Percentiles rank a stretch among this genome's conserved stretches.
Evolutionary conservation across 2,329 filamentous ascomycete genomes (phyloP).

Genomic region (Beauveria medogensis): DNA sequence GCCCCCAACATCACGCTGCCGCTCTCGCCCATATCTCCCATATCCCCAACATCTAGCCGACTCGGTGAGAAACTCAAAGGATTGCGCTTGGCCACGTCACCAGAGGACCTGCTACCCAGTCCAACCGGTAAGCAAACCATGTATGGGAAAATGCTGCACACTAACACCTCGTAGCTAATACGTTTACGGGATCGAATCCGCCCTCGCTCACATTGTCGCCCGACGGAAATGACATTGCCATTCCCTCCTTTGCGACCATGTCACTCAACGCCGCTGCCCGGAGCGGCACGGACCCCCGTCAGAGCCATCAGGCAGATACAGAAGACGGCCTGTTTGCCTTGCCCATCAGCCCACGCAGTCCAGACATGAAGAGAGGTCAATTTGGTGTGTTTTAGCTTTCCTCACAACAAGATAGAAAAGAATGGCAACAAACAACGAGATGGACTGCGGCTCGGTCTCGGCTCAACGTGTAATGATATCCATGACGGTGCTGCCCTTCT

Average conservation of each 20-base stretch:
- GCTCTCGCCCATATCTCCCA: conserved; percentile 55
- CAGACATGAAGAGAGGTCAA: conserved; percentile 76
- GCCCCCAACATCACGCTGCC: conserved; percentile 22
- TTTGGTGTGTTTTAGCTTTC: conserved; percentile 46
- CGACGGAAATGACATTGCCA: conserved; percentile 24
- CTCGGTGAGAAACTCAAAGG: conserved; percentile 74
- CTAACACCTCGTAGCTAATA: conserved; percentile 22
- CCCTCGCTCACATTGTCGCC: conserved; percentile 27
- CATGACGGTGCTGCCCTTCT: background rate
- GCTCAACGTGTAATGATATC: background rate
- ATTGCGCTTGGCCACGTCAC: conserved; percentile 67
- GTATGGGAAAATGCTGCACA: conserved; percentile 13
- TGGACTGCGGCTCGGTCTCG: background rate
- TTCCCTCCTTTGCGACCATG: conserved; percentile 27
- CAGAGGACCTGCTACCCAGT: conserved; percentile 51
- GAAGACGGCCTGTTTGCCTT: conserved; percentile 83
- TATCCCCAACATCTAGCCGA: conserved; percentile 57
- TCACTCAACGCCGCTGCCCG: conserved; percentile 28
- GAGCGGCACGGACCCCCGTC: conserved; percentile 16
- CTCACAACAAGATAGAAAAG: background rate
- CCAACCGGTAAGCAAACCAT: conserved; percentile 38
- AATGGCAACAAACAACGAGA: background rate
- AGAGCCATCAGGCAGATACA: conserved; percentile 18
- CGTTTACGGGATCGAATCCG: conserved; percentile 24
- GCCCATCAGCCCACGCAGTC: conserved; percentile 77